Evolutionary conservation across 768 basidiomycete genomes (phyloP).

Genomic region (Tubosaeta brunneosetosa): DNA sequence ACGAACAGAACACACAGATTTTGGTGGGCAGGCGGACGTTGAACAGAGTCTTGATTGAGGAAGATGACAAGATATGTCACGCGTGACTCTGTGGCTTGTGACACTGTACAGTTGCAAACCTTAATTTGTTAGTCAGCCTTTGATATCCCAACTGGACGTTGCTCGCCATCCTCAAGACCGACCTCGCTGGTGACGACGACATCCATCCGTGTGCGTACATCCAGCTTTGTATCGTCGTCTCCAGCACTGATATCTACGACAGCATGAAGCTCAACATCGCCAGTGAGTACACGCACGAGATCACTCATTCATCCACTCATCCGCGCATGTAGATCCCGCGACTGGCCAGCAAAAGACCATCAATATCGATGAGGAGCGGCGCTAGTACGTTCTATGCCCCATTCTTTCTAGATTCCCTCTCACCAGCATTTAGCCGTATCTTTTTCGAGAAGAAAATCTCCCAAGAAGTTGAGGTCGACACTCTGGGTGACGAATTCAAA

Average conservation of each 20-base stretch:
- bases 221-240: neutral
- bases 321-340: slow-evolving; percentile 67
- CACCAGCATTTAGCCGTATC: slow-evolving; percentile 59
- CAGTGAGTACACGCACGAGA: slow-evolving; percentile 49
- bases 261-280: slow-evolving; percentile 99
- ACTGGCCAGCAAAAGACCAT: slow-evolving; percentile 96
- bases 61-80: slow-evolving; percentile 30
- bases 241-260: slow-evolving; percentile 3
- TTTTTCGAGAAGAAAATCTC: slow-evolving; percentile 98
- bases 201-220: slow-evolving; percentile 18
- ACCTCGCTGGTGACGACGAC: slow-evolving; percentile 37
- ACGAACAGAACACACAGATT: slow-evolving; percentile 33
- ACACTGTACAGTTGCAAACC: slow-evolving; percentile 60
- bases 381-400: slow-evolving; percentile 49
- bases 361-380: slow-evolving; percentile 89
- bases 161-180: slow-evolving; percentile 20
- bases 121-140: slow-evolving; percentile 40
- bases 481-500: slow-evolving; percentile 92
- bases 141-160: neutral
- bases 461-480: slow-evolving; percentile 89
- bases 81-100: slow-evolving; percentile 30
- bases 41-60: slow-evolving; percentile 1
- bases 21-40: slow-evolving; percentile 20
- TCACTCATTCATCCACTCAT: slow-evolving; percentile 9
- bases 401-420: neutral